These are phyloP conservation scores for Candida vartiovaarae DNA, from an alignment of 805 yeast species.

Conservation along the genomic window DNA sequence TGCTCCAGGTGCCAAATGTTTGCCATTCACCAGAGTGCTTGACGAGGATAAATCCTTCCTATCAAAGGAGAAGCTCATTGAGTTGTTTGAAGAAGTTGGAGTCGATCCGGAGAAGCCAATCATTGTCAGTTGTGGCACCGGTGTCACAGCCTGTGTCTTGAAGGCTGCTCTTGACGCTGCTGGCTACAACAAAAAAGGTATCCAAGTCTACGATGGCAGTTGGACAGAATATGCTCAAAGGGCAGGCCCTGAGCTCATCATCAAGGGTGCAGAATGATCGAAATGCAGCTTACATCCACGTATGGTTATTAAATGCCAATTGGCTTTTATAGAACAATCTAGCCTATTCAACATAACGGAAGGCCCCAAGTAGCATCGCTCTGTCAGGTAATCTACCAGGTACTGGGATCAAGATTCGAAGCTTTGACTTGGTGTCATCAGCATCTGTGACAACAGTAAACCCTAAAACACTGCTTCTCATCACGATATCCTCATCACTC, in stretches of 20 bases:
- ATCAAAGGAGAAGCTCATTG: slow-evolving; percentile 36
- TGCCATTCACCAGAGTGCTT: slow-evolving; percentile 67
- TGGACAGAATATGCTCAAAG: slow-evolving; percentile 88
- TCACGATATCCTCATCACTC: slow-evolving; percentile 41
- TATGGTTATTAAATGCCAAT: neutral
- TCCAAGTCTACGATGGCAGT: slow-evolving; percentile 75
- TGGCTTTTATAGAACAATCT: neutral
- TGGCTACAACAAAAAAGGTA: slow-evolving; percentile 36
- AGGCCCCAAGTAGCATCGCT: slow-evolving; percentile 66
- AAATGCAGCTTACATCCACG: neutral
- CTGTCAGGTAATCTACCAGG: slow-evolving; percentile 81
- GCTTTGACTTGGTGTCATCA: slow-evolving; percentile 64
- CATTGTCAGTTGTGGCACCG: slow-evolving; percentile 91
- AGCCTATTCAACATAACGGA: slow-evolving; percentile 69
- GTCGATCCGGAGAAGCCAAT: slow-evolving; percentile 49
- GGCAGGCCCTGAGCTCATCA: slow-evolving; percentile 50
- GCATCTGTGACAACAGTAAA: slow-evolving; percentile 52
- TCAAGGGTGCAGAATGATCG: slow-evolving; percentile 27
- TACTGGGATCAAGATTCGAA: slow-evolving; percentile 75
- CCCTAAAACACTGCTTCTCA: slow-evolving; percentile 61
- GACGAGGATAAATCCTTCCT: slow-evolving; percentile 41
- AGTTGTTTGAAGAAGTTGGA: slow-evolving; percentile 35
- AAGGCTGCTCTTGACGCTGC: slow-evolving; percentile 64
- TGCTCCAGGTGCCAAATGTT: slow-evolving; percentile 67
- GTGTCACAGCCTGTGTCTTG: slow-evolving; percentile 88